A percentile compares a stretch with the other conserved stretches of the same genome.
phyloP scores from a whole-genome alignment of 257 asterid genomes.

The Nicotiana tomentosiformis region DNA sequence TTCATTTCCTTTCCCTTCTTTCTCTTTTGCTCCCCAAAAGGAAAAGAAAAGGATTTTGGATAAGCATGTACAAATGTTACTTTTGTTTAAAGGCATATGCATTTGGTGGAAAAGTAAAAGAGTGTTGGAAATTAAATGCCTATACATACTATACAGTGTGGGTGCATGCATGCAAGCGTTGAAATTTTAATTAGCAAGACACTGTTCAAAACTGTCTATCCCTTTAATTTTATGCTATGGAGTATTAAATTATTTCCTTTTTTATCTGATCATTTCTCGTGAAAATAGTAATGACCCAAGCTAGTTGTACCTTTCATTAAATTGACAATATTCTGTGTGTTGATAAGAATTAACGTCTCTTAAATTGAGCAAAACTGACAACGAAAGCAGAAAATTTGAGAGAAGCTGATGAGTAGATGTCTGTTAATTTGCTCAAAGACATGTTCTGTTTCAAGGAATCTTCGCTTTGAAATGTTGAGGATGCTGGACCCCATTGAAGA shows the following conservation, averaged over 20 bases:
- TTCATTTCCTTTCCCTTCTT: not conserved
- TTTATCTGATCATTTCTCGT: not conserved
- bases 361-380: not conserved
- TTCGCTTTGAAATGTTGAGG: not conserved
- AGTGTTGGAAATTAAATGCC: not conserved
- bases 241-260: no score
- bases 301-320: not conserved
- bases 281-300: not conserved
- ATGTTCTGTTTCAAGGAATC: not conserved
- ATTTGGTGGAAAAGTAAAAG: not conserved
- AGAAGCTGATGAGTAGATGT: not conserved
- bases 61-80: not conserved
- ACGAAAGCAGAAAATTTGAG: not conserved
- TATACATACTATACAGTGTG: not conserved
- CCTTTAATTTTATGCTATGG: no score
- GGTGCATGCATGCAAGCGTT: constrained; percentile 8
- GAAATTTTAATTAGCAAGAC: not conserved
- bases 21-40: not conserved
- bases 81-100: not conserved
- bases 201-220: no score
- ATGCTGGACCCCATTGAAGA: constrained; percentile 8
- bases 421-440: not conserved
- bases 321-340: not conserved
- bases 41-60: not conserved
- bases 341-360: not conserved